Evolutionary conservation across 129 eudicot genomes (phyloP).

Genomic region (Helianthus annuus): HanXRQr2.0-SUNRISE NC_035438.2:37844745-37845244

Average conservation of each 20-base stretch:
- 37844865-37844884: conserved; percentile 19
- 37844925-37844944: conserved; percentile 45
- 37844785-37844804: conserved; percentile 23
- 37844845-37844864: conserved; percentile 20
- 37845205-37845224: too few species aligned
- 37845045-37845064: too few species aligned
- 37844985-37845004: too few species aligned
- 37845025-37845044: too few species aligned
- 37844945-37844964: background rate
- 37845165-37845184: background rate
- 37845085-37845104: too few species aligned
- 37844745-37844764: conserved; percentile 50
- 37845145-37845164: background rate
- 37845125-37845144: background rate
- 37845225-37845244: too few species aligned
- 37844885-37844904: conserved; percentile 23
- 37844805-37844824: conserved; percentile 26
- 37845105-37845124: too few species aligned
- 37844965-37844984: background rate
- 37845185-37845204: background rate
- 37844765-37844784: conserved; percentile 20
- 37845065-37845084: too few species aligned
- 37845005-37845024: too few species aligned
- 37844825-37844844: conserved; percentile 15
- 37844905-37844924: conserved; percentile 39